Conservation (phyloP, 164 flowering plant genomes). For the Vitis rotundifolia region DNA sequence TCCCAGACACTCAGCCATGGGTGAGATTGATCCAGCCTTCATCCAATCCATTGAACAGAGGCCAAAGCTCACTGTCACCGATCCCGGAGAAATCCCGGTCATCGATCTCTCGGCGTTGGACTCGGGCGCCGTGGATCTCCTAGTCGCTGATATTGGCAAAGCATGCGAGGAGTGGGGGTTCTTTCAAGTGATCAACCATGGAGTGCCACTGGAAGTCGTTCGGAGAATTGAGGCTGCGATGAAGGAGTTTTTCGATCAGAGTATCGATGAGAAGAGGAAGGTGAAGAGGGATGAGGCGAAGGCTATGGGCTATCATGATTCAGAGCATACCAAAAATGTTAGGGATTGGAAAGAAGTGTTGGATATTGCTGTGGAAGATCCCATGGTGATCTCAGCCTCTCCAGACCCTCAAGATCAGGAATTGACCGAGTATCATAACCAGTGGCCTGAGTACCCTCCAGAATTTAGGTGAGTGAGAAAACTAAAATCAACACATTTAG, state of each 20-base stretch:
- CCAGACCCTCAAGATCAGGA: slow-evolving; percentile 24
- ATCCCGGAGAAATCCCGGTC: slow-evolving; percentile 32
- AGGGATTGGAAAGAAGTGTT: slow-evolving; percentile 86
- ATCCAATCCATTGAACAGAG: slow-evolving; percentile 36
- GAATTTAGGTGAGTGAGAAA: slow-evolving; percentile 27
- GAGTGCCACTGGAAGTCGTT: slow-evolving; percentile 37
- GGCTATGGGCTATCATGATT: slow-evolving; percentile 55
- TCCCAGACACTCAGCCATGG: slow-evolving; percentile 21
- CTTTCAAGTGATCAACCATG: slow-evolving; percentile 74
- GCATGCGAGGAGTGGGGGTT: slow-evolving; percentile 76
- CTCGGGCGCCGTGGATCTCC: not conserved
- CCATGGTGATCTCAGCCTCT: slow-evolving; percentile 42
- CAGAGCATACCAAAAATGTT: slow-evolving; percentile 69
- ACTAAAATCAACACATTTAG: too few species aligned
- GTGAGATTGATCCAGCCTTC: slow-evolving; percentile 40
- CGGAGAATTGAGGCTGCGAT: slow-evolving; percentile 27
- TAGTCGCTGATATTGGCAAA: slow-evolving; percentile 20
- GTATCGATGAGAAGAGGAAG: slow-evolving; percentile 55
- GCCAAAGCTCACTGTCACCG: slow-evolving; percentile 20
- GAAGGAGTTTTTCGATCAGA: slow-evolving; percentile 40
- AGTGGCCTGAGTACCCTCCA: slow-evolving; percentile 57
- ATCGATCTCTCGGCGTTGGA: slow-evolving; percentile 30
- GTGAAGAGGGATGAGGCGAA: slow-evolving; percentile 47
- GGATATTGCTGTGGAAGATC: slow-evolving; percentile 37
- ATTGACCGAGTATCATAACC: slow-evolving; percentile 33